A percentile compares a stretch with the other conserved stretches of the same genome.
Conservation (phyloP, 192 early-diverging fungal genomes). For the Mycoemilia scoparia region DNA sequence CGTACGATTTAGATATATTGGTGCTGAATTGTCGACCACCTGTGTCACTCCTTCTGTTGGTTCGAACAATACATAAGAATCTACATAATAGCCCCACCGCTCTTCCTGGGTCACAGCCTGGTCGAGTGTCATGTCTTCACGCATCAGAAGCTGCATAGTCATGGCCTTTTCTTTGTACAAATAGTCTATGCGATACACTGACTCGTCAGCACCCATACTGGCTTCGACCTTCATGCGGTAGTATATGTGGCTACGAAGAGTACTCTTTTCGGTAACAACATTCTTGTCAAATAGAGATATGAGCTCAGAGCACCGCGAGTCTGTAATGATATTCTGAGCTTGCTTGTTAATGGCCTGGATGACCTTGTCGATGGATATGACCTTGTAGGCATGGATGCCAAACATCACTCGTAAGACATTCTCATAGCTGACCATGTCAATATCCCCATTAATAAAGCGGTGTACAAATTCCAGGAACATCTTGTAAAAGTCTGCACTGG, state of each 20-base stretch:
- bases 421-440: conserved; percentile 70
- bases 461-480: conserved; percentile 55
- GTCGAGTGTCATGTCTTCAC: conserved; percentile 73
- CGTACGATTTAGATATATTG: conserved; percentile 52
- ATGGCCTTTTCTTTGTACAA: conserved; percentile 34
- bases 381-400: conserved; percentile 71
- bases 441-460: conserved; percentile 60
- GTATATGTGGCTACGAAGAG: conserved; percentile 44
- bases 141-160: conserved; percentile 73
- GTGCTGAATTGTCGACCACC: conserved; percentile 26
- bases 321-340: conserved; percentile 45
- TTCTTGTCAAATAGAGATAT: conserved; percentile 41
- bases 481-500: conserved; percentile 53
- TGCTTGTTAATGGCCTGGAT: conserved; percentile 66
- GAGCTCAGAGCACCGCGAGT: conserved; percentile 41
- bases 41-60: conserved; percentile 57
- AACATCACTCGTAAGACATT: conserved; percentile 73
- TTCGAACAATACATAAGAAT: conserved; percentile 78
- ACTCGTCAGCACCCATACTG: conserved; percentile 57
- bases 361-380: conserved; percentile 83
- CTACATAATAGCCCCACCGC: conserved; percentile 88
- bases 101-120: conserved; percentile 71
- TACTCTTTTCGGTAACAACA: conserved; percentile 27
- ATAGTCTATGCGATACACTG: conserved; percentile 64
- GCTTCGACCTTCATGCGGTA: conserved; percentile 55